phyloP scores from a whole-genome alignment of 345 rosid genomes.

The Moricandia moricandioides region DNA sequence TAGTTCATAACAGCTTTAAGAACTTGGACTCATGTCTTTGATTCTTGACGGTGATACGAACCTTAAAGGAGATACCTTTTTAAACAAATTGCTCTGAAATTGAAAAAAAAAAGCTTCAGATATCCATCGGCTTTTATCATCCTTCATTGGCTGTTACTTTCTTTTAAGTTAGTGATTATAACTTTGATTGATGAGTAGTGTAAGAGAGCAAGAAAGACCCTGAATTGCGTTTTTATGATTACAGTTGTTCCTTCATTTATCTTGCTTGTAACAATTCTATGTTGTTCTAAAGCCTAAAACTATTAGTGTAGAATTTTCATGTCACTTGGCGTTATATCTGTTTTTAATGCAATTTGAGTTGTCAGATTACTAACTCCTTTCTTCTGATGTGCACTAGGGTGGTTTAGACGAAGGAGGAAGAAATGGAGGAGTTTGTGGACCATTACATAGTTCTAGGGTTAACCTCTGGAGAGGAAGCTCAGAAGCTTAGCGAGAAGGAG shows the following conservation, averaged over 20 bases:
- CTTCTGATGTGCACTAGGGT: not conserved
- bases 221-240: not conserved
- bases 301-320: not conserved
- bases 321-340: not conserved
- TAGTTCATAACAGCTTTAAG: not conserved
- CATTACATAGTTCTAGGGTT: constrained; percentile 80
- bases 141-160: not conserved
- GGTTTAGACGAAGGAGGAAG: not conserved
- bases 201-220: not conserved
- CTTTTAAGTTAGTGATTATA: not conserved
- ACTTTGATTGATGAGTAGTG: not conserved
- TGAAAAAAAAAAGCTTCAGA: not conserved
- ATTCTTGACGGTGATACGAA: not conserved
- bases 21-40: not conserved
- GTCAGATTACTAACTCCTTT: constrained; percentile 5
- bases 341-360: not conserved
- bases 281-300: not conserved
- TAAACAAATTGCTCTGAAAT: not conserved
- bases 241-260: not conserved
- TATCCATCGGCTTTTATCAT: not conserved
- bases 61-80: not conserved
- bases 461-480: constrained; percentile 85
- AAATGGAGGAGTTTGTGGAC: constrained; percentile 59
- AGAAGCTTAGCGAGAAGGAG: constrained; percentile 63
- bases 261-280: not conserved